Percentiles rank a stretch among this genome's conserved stretches.
phyloP scores from a whole-genome alignment of 768 basidiomycete species.

The Coprinellus micaceus region DNA sequence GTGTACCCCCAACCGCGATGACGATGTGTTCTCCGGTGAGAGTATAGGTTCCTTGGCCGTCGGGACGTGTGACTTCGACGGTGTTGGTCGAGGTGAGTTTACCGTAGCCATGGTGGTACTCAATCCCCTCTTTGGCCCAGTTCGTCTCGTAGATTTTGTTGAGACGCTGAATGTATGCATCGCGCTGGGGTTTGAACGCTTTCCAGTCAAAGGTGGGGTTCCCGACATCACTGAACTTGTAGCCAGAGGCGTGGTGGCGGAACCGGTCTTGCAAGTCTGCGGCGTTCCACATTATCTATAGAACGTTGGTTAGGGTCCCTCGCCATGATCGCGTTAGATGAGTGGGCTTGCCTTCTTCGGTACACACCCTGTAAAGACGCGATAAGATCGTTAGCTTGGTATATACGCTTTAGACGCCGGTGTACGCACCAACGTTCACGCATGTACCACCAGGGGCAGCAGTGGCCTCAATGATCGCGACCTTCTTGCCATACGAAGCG shows the following conservation, averaged over 20 bases:
- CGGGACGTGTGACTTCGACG: conserved; percentile 68
- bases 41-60: conserved; percentile 62
- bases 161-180: conserved; percentile 87
- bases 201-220: conserved; percentile 81
- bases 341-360: conserved; percentile 80
- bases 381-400: neutral
- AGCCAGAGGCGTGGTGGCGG: conserved; percentile 66
- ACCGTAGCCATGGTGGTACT: conserved; percentile 78
- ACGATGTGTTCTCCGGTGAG: conserved; percentile 76
- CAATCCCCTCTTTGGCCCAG: conserved; percentile 82
- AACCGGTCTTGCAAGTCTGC: conserved; percentile 87
- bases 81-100: conserved; percentile 64
- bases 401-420: neutral
- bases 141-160: conserved; percentile 93
- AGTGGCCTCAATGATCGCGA: conserved; percentile 80
- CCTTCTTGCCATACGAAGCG: conserved; percentile 87
- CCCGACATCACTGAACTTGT: conserved; percentile 61
- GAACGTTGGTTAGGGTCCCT: conserved; percentile 6
- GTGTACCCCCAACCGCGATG: conserved; percentile 84
- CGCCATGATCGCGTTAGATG: neutral
- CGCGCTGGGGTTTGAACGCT: conserved; percentile 88
- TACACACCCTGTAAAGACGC: conserved; percentile 67
- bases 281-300: conserved; percentile 96
- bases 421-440: conserved; percentile 86
- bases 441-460: conserved; percentile 88